Percentiles rank a stretch among this genome's conserved stretches.
Conservation (phyloP, 305 asterid genomes). For the Fraxinus angustifolia region DNA sequence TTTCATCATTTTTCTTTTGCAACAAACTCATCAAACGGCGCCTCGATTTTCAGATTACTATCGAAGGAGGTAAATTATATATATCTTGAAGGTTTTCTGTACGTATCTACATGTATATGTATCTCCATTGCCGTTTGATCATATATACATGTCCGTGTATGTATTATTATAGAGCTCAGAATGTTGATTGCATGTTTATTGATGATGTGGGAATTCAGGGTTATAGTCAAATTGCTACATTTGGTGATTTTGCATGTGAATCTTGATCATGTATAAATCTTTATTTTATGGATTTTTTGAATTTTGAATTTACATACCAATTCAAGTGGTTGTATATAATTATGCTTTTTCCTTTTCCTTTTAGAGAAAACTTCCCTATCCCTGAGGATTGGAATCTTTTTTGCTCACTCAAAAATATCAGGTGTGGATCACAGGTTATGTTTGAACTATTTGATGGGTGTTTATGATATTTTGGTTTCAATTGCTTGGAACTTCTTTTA, state of each 20-base stretch:
- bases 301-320: background rate
- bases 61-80: constrained; percentile 21
- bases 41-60: constrained; percentile 18
- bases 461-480: constrained; percentile 10
- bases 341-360: constrained; percentile 4
- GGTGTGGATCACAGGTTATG: background rate
- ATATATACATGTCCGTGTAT: background rate
- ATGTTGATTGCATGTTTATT: constrained; percentile 30
- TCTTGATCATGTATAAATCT: constrained; percentile 20
- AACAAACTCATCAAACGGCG: constrained; percentile 17
- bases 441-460: background rate
- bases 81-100: constrained; percentile 1
- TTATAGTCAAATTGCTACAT: constrained; percentile 23
- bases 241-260: constrained; percentile 32
- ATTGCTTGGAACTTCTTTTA: background rate
- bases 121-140: constrained; percentile 15
- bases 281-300: background rate
- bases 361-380: background rate
- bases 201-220: constrained; percentile 26
- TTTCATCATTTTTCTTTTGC: constrained; percentile 5
- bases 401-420: background rate
- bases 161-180: constrained; percentile 15
- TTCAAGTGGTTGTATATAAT: constrained; percentile 11
- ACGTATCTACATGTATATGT: constrained; percentile 9
- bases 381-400: background rate